phyloP scores from a whole-genome alignment of 345 rosid genomes.

The Dovyalis caffra region DNA sequence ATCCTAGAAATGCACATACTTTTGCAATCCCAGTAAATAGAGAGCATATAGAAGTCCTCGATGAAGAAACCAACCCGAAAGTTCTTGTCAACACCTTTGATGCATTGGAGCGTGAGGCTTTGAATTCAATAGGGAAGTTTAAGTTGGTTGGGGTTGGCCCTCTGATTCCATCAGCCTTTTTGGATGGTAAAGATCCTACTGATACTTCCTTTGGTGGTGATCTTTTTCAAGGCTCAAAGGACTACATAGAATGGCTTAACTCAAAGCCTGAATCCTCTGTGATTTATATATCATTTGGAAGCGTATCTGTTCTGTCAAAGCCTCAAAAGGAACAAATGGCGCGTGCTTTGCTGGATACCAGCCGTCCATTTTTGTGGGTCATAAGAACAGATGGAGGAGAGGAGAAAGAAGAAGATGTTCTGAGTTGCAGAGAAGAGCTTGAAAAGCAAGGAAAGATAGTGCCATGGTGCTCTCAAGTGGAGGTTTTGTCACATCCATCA shows the following conservation, averaged over 20 bases:
- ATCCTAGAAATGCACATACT: conserved; percentile 20
- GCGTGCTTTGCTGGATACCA: conserved; percentile 29
- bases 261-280: conserved; percentile 31
- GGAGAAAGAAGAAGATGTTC: conserved; percentile 35
- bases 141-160: conserved; percentile 10
- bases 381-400: conserved; percentile 31
- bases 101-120: conserved; percentile 50
- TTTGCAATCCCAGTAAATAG: conserved; percentile 12
- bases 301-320: conserved; percentile 34
- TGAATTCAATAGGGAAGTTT: conserved; percentile 23
- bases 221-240: conserved; percentile 18
- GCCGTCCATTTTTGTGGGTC: conserved; percentile 55
- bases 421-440: conserved; percentile 12
- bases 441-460: conserved; percentile 31
- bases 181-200: not conserved
- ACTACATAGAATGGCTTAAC: conserved; percentile 42
- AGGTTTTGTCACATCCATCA: conserved; percentile 38
- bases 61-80: conserved; percentile 37
- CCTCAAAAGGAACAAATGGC: conserved; percentile 45
- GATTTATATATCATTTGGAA: conserved; percentile 54
- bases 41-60: conserved; percentile 38
- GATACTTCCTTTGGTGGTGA: conserved; percentile 9
- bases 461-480: conserved; percentile 48
- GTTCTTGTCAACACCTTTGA: conserved; percentile 55
- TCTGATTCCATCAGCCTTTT: conserved; percentile 8